Conservation (phyloP, 345 rosid genomes). For the Populus tremula region DNA sequence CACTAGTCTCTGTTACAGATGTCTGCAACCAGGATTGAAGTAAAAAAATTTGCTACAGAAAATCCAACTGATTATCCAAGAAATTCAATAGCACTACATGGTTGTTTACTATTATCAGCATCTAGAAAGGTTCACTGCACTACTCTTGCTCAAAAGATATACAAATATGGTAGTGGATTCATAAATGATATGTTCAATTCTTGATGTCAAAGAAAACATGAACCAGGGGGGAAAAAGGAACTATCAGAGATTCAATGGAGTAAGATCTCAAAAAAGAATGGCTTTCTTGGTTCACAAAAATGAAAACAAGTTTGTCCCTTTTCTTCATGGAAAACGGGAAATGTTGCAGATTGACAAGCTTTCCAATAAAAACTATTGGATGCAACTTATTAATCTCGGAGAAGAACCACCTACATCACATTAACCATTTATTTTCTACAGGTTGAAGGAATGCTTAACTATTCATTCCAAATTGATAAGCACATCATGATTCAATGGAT, state of each 20-base stretch:
- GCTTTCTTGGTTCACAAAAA: not conserved
- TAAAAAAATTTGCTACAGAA: not conserved
- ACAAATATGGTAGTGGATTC: not conserved
- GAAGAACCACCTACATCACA: no score
- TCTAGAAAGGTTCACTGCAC: not conserved
- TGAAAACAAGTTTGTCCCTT: not conserved
- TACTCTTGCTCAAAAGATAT: not conserved
- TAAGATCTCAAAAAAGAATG: not conserved
- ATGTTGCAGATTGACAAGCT: no score
- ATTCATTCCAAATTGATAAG: not conserved
- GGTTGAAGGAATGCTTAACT: not conserved
- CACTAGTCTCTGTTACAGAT: constrained; percentile 73
- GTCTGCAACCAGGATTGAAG: constrained; percentile 43
- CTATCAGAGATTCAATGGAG: not conserved
- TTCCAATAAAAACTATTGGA: no score
- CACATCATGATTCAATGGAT: not conserved
- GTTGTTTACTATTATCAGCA: not conserved
- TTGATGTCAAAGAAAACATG: not conserved
- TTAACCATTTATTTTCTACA: not conserved
- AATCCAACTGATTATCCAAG: not conserved
- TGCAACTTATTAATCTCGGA: no score
- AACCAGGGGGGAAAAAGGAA: not conserved
- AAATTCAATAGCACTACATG: not conserved
- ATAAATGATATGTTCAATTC: not conserved
- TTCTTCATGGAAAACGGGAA: not conserved